Evolutionary conservation across 495 filamentous ascomycete species (phyloP).

Genomic region (Lasiosphaeris hirsuta): DNA sequence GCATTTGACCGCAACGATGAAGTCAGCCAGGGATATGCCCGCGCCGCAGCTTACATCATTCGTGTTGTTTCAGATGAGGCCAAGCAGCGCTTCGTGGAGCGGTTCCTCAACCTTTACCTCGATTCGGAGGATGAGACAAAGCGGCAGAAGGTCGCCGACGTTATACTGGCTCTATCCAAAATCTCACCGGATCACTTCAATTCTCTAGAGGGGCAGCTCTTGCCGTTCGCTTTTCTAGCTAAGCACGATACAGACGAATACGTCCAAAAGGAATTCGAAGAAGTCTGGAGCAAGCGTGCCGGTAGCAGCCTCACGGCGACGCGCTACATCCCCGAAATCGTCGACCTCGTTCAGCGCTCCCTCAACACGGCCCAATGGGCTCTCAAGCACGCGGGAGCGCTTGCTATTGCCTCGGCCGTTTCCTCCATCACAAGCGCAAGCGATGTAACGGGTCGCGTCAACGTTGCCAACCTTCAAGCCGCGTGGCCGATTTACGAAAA

Average conservation of each 20-base stretch:
- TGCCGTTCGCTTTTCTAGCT: constrained; percentile 85
- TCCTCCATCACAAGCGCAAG: constrained; percentile 50
- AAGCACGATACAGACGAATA: constrained; percentile 80
- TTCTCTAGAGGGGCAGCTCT: constrained; percentile 63
- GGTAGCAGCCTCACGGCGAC: constrained; percentile 77
- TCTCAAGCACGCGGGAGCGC: constrained; percentile 81
- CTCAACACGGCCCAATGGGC: constrained; percentile 80
- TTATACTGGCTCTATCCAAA: constrained; percentile 75
- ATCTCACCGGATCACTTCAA: constrained; percentile 85
- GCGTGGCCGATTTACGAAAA: constrained; percentile 82
- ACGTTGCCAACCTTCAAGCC: constrained; percentile 51
- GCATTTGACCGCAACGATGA: constrained; percentile 89
- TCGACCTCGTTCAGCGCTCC: constrained; percentile 59
- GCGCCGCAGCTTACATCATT: constrained; percentile 79
- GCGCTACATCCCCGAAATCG: constrained; percentile 81
- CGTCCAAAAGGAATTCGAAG: constrained; percentile 68
- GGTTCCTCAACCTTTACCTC: constrained; percentile 72
- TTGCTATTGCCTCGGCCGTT: constrained; percentile 72
- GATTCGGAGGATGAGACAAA: constrained; percentile 68
- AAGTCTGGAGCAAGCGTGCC: constrained; percentile 86
- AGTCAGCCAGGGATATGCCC: constrained; percentile 79
- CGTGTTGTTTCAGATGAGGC: constrained; percentile 68
- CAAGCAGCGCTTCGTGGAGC: constrained; percentile 62
- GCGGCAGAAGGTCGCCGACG: constrained; percentile 73
- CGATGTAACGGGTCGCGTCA: constrained; percentile 49